phyloP scores from a whole-genome alignment of 352 stramenopile species.

The Chrysophaeum taylorii region DNA sequence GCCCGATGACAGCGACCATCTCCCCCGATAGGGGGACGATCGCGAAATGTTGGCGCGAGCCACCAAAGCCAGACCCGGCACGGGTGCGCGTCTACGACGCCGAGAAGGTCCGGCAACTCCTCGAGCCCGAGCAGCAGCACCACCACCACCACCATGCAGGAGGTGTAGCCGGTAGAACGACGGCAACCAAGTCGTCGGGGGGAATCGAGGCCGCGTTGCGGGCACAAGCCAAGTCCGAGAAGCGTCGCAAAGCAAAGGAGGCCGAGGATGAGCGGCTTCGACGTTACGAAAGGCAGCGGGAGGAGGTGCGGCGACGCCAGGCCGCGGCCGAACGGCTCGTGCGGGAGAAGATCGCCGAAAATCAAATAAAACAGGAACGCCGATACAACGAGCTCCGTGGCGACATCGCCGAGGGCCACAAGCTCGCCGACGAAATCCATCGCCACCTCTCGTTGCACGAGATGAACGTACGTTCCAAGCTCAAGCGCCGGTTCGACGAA shows the following conservation, averaged over 20 bases:
- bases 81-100: slow-evolving; percentile 5
- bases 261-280: not conserved
- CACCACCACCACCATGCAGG: not conserved
- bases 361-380: not conserved
- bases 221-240: not conserved
- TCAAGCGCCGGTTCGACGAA: slow-evolving; percentile 34
- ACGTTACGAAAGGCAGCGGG: not conserved
- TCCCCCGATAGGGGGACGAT: too few relatives aligned
- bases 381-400: slow-evolving; percentile 26
- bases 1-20: too few relatives aligned
- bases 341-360: not conserved
- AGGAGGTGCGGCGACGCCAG: not conserved
- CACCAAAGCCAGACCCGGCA: too few relatives aligned
- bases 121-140: not conserved
- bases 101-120: not conserved
- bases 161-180: not conserved
- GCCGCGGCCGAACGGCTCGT: not conserved
- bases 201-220: not conserved
- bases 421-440: slow-evolving; percentile 32
- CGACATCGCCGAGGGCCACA: slow-evolving; percentile 27
- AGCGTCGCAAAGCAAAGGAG: not conserved
- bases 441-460: slow-evolving; percentile 27
- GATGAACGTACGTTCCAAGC: slow-evolving; percentile 29
- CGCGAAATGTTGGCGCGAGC: too few relatives aligned
- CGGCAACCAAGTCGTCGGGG: not conserved